These are phyloP conservation scores for Paecilomyces variotii DNA, from an alignment of 2,329 filamentous ascomycete species.

Conservation along the genomic window DNA sequence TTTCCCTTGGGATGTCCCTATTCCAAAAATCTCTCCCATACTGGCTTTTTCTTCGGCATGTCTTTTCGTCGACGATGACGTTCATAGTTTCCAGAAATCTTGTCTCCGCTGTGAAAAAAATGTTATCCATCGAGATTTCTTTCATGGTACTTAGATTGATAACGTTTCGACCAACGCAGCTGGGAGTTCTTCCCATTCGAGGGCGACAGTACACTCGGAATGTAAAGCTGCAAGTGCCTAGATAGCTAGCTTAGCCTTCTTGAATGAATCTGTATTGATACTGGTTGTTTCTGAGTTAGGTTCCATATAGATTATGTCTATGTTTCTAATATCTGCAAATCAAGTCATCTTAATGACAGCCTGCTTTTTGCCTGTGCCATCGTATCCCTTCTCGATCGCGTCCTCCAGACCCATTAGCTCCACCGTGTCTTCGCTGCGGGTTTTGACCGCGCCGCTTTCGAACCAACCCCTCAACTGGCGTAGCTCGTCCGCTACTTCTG, in stretches of 20 bases:
- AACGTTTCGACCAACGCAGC: not conserved
- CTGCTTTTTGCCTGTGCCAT: not conserved
- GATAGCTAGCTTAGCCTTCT: not conserved
- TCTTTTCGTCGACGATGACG: not conserved
- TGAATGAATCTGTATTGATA: not conserved
- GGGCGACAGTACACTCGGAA: not conserved
- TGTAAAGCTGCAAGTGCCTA: not conserved
- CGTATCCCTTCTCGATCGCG: constrained; percentile 2
- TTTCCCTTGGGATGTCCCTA: not conserved
- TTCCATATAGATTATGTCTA: not conserved
- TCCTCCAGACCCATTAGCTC: constrained; percentile 7
- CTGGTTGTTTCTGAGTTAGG: not conserved
- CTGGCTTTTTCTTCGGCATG: not conserved
- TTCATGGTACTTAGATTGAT: not conserved
- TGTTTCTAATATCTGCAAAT: not conserved
- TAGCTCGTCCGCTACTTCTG: constrained; percentile 8
- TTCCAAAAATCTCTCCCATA: not conserved
- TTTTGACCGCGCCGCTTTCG: constrained; percentile 5
- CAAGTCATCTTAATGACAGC: not conserved
- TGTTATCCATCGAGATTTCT: not conserved
- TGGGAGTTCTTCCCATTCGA: not conserved
- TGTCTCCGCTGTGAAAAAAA: not conserved
- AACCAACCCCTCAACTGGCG: constrained; percentile 7
- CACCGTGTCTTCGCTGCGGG: constrained; percentile 6
- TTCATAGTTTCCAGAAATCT: not conserved